Evolutionary conservation across 805 yeast genomes (phyloP).

Genomic region (Komagataella populi): DNA sequence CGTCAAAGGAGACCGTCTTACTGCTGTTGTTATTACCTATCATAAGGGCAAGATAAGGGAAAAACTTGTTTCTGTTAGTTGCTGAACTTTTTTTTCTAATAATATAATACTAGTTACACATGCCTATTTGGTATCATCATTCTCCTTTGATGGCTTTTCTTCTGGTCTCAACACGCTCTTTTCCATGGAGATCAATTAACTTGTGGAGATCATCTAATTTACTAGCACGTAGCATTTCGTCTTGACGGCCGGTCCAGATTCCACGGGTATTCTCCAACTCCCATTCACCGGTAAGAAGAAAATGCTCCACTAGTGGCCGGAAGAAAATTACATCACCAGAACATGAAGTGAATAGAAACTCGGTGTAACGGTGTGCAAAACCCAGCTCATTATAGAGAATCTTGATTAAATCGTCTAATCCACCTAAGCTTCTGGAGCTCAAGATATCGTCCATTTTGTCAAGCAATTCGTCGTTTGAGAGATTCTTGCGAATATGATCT

Average conservation of each 20-base stretch:
- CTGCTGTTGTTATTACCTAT: background rate
- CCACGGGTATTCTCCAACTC: background rate
- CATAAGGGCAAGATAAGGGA: background rate
- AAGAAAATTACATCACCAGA: background rate
- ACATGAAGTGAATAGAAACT: background rate
- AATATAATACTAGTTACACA: background rate
- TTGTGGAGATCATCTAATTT: background rate
- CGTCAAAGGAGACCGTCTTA: slow-evolving; percentile 22
- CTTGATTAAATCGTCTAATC: background rate
- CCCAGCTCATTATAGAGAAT: background rate
- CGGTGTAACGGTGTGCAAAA: background rate
- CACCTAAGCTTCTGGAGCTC: background rate
- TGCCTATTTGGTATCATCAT: background rate
- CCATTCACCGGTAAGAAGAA: background rate
- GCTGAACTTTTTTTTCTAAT: background rate
- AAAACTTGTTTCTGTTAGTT: background rate
- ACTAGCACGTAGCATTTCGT: background rate
- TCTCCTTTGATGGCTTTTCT: background rate
- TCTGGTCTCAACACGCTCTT: background rate
- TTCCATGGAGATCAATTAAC: background rate
- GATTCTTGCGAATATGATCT: background rate
- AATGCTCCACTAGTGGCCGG: background rate
- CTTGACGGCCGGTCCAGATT: background rate
- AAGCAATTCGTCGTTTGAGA: background rate
- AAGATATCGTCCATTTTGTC: background rate